Conservation (phyloP, 148 eudicot species). For the Pouteria glomerata region DNA sequence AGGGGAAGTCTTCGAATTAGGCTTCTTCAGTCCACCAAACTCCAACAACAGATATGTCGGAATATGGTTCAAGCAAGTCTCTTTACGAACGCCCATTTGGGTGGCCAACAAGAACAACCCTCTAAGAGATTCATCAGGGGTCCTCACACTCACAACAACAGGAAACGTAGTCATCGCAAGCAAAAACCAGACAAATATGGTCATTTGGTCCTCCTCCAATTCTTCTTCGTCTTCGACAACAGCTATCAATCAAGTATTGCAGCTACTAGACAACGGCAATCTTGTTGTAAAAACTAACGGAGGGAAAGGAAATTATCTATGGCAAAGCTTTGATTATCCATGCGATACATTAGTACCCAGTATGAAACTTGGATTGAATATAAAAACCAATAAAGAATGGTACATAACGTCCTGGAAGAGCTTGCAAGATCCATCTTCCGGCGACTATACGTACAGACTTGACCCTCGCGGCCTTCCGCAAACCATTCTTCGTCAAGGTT, state of each 20-base stretch:
- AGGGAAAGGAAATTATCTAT: background rate
- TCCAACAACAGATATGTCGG: conserved; percentile 21
- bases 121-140: conserved; percentile 4
- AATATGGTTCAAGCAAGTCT: conserved; percentile 24
- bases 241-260: conserved; percentile 10
- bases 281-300: conserved; percentile 21
- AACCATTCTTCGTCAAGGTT: conserved; percentile 8
- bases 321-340: conserved; percentile 20
- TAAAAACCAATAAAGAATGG: conserved; percentile 6
- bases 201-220: conserved; percentile 24
- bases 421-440: conserved; percentile 13
- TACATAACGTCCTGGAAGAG: conserved; percentile 23
- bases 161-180: conserved; percentile 13
- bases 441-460: conserved; percentile 15
- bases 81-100: conserved; percentile 13
- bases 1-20: conserved; percentile 16
- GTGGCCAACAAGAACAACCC: conserved; percentile 22
- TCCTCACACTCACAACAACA: conserved; percentile 4
- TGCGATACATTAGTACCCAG: conserved; percentile 26
- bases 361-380: conserved; percentile 26
- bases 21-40: conserved; percentile 28
- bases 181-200: background rate
- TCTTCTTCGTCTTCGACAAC: background rate
- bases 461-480: conserved; percentile 19
- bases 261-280: conserved; percentile 28